Percentiles rank a stretch among this genome's conserved stretches.
phyloP scores from a whole-genome alignment of 2,329 filamentous ascomycete species.

The Colletotrichum trifolii region DNA sequence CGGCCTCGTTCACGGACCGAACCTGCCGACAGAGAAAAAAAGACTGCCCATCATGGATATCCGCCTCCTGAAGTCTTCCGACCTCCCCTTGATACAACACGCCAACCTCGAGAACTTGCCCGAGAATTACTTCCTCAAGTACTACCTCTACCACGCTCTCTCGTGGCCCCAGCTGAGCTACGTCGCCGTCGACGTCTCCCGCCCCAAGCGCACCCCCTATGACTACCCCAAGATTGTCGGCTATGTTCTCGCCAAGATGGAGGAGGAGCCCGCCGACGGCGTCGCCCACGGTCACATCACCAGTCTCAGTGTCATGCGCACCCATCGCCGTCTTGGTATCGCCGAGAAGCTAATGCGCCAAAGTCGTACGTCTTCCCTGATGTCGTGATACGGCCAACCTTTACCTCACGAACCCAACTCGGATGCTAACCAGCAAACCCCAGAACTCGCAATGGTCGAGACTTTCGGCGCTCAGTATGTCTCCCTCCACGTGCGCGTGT shows the following conservation, averaged over 20 bases:
- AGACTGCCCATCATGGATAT: slow-evolving; percentile 78
- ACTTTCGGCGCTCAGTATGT: slow-evolving; percentile 93
- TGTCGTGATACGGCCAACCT: not conserved
- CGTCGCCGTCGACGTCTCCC: slow-evolving; percentile 91
- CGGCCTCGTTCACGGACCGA: slow-evolving; percentile 8
- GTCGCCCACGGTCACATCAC: slow-evolving; percentile 97
- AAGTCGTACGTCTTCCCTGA: slow-evolving; percentile 73
- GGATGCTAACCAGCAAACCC: not conserved
- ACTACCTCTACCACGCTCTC: slow-evolving; percentile 98
- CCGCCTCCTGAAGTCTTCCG: slow-evolving; percentile 82
- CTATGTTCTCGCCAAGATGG: slow-evolving; percentile 99
- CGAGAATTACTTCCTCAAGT: slow-evolving; percentile 99
- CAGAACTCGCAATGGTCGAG: slow-evolving; percentile 94
- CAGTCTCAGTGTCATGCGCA: slow-evolving; percentile 93
- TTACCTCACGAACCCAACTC: not conserved
- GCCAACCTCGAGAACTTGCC: slow-evolving; percentile 99
- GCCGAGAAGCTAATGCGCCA: slow-evolving; percentile 98
- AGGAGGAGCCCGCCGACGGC: slow-evolving; percentile 93
- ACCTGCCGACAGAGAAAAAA: not conserved
- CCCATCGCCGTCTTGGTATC: slow-evolving; percentile 88
- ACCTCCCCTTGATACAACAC: slow-evolving; percentile 93
- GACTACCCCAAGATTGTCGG: slow-evolving; percentile 98
- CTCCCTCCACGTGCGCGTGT: slow-evolving; percentile 93
- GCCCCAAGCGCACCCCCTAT: slow-evolving; percentile 80
- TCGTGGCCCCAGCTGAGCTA: slow-evolving; percentile 98